Evolutionary conservation across 1,139 yeast genomes (phyloP).

Genomic region (Yamadazyma membranifaciens): DNA sequence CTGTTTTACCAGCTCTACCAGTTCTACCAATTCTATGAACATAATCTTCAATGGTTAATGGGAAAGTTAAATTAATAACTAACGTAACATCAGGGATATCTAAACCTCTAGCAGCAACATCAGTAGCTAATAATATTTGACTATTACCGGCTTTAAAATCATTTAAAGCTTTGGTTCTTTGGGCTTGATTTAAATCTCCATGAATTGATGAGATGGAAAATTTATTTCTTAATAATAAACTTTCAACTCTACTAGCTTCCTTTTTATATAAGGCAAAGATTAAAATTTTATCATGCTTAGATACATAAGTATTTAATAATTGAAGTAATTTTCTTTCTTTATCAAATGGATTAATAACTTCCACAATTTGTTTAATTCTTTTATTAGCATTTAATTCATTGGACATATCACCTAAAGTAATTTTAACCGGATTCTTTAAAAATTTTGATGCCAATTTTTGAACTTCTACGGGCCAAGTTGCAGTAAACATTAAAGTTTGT

Average conservation of each 20-base stretch:
- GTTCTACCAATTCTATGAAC: slow-evolving; percentile 99
- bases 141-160: slow-evolving; percentile 81
- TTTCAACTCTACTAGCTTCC: slow-evolving; percentile 91
- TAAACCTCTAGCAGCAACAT: slow-evolving; percentile 98
- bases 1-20: slow-evolving; percentile 96
- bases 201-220: slow-evolving; percentile 89
- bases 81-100: slow-evolving; percentile 97
- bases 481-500: slow-evolving; percentile 87
- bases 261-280: slow-evolving; percentile 94
- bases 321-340: slow-evolving; percentile 78
- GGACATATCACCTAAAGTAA: slow-evolving; percentile 83
- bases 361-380: slow-evolving; percentile 89
- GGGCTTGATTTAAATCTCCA: slow-evolving; percentile 91
- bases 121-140: slow-evolving; percentile 85
- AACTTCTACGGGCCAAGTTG: slow-evolving; percentile 91
- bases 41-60: slow-evolving; percentile 95
- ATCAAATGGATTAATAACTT: slow-evolving; percentile 79
- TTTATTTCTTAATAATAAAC: slow-evolving; percentile 67
- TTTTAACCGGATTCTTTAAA: slow-evolving; percentile 81
- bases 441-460: slow-evolving; percentile 87
- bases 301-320: slow-evolving; percentile 67
- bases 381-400: slow-evolving; percentile 94
- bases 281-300: slow-evolving; percentile 74
- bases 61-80: slow-evolving; percentile 95
- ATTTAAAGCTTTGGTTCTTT: slow-evolving; percentile 84